Evolutionary conservation across 495 filamentous ascomycete species (phyloP), one percentile per base, ranked within the genome.

Genomic region (Annulohypoxylon maeteangense): DNA sequence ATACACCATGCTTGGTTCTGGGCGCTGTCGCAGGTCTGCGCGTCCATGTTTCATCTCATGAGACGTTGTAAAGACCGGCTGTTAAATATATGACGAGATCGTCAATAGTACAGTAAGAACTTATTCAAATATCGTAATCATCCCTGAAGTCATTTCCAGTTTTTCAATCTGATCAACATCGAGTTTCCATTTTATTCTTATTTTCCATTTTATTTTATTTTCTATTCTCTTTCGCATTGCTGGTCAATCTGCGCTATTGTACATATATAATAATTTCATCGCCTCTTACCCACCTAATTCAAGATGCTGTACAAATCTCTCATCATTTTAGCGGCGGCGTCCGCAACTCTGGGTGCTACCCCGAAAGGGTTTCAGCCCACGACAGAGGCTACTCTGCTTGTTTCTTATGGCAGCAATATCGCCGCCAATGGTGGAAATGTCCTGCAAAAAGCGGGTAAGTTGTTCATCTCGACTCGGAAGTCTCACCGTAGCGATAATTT

Each of bases 311-410:
- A 73, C 12, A 73, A 75, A 66, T 71, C 59, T 50, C 51, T 83
- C 8, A 16, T 68, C 20, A 73, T 74, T 31, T 69, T 81, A 34
- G 72, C 76, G 18, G 75, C 74, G 8, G 76, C 74, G 6, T 74
- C 76, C 8, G 58, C 73, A 12, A 57, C 71, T 5, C 54, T 80
- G 18, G 82, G 78, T 54, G 70, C 63, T 12, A 82, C 81, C n/a
- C 81, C 80, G 0, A 12, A 62, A 8, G 78, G 78, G n/a, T 83
- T 82, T 57, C 45, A 66, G 2, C 82, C 82, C 0, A 72, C 66
- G 4, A 62, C 74, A 8, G 67, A 74, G 34, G 68, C 65, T 20
- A 73, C 77, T 65, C 75, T 83, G 38, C 55, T 81, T 10, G 82
- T 84, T 5, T 68, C 71, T 12, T 84, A 71, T 55, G 75, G 76